Percentiles rank a stretch among this genome's conserved stretches.
Evolutionary conservation across 495 filamentous ascomycete species (phyloP).

Genomic region (Aspergillus panamensis): DNA sequence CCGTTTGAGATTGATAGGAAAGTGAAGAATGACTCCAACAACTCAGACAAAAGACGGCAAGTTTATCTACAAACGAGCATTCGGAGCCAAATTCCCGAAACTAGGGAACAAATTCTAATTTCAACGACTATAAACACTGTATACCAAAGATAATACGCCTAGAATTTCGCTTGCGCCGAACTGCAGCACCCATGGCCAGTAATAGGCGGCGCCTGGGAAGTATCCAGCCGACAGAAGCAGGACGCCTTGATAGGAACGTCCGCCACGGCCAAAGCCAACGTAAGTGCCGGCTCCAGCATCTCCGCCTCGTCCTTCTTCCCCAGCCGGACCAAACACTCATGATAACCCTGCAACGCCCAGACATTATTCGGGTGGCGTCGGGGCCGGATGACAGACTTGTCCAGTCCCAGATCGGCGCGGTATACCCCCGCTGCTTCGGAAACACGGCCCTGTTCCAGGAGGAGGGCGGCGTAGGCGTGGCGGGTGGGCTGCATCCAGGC

Average conservation of each 20-base stretch:
- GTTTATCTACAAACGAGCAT: too few relatives aligned
- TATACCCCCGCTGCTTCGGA: conserved; percentile 55
- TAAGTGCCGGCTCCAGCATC: conserved; percentile 45
- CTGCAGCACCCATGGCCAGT: too few relatives aligned
- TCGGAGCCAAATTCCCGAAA: too few relatives aligned
- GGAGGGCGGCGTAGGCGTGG: conserved; percentile 62
- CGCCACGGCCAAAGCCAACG: conserved; percentile 47
- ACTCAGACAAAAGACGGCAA: too few relatives aligned
- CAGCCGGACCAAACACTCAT: conserved; percentile 58
- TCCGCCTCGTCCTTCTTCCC: conserved; percentile 49
- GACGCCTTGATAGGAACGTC: conserved; percentile 57
- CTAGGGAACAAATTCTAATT: too few relatives aligned
- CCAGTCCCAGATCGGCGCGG: conserved; percentile 57
- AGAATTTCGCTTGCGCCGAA: too few relatives aligned
- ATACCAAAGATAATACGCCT: too few relatives aligned
- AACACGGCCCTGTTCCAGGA: conserved; percentile 57
- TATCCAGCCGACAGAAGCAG: conserved; percentile 55
- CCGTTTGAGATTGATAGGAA: too few relatives aligned
- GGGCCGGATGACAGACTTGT: conserved; percentile 49
- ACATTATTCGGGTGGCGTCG: conserved; percentile 63
- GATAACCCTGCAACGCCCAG: conserved; percentile 64
- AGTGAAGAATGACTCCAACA: too few relatives aligned
- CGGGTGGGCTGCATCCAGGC: conserved; percentile 66
- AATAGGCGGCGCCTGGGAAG: conserved; percentile 15
- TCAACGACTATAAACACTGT: too few relatives aligned